A percentile compares a stretch with the other conserved stretches of the same genome.
Evolutionary conservation across 1,139 yeast genomes (phyloP).

Genomic region (Blastobotrys elegans): DNA sequence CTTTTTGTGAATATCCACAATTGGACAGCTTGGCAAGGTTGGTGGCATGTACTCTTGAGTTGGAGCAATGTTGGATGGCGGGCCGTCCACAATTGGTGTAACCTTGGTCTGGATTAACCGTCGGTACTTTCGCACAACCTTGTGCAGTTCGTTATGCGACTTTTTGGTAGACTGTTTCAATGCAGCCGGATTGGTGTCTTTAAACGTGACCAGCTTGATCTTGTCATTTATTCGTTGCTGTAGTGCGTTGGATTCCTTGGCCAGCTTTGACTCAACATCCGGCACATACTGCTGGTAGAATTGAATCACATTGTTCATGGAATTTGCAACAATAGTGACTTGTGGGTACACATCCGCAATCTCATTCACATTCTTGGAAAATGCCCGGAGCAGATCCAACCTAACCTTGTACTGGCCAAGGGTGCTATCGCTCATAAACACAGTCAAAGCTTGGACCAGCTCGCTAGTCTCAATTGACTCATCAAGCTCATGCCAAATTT

Average conservation of each 20-base stretch:
- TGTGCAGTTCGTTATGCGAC: slow-evolving; percentile 81
- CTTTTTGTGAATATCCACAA: slow-evolving; percentile 2
- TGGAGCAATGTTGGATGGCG: not conserved
- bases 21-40: slow-evolving; percentile 1
- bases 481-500: slow-evolving; percentile 22
- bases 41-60: not conserved
- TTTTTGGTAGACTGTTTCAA: slow-evolving; percentile 87
- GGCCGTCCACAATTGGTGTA: slow-evolving; percentile 53
- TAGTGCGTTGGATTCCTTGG: slow-evolving; percentile 45
- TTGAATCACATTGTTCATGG: slow-evolving; percentile 56
- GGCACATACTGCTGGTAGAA: slow-evolving; percentile 65
- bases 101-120: slow-evolving; percentile 53
- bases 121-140: slow-evolving; percentile 78
- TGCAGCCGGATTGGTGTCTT: slow-evolving; percentile 91
- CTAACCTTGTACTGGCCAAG: slow-evolving; percentile 67
- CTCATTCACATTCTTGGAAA: slow-evolving; percentile 44
- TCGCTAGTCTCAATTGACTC: slow-evolving; percentile 37
- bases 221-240: slow-evolving; percentile 82
- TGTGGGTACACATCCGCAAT: slow-evolving; percentile 14
- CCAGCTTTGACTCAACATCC: slow-evolving; percentile 44
- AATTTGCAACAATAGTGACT: slow-evolving; percentile 32
- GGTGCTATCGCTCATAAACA: slow-evolving; percentile 70
- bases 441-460: slow-evolving; percentile 63
- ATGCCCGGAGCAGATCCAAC: slow-evolving; percentile 56
- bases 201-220: slow-evolving; percentile 91